Evolutionary conservation across 179 eudicot genomes (phyloP).

Genomic region (Amaranthus tricolor): DNA sequence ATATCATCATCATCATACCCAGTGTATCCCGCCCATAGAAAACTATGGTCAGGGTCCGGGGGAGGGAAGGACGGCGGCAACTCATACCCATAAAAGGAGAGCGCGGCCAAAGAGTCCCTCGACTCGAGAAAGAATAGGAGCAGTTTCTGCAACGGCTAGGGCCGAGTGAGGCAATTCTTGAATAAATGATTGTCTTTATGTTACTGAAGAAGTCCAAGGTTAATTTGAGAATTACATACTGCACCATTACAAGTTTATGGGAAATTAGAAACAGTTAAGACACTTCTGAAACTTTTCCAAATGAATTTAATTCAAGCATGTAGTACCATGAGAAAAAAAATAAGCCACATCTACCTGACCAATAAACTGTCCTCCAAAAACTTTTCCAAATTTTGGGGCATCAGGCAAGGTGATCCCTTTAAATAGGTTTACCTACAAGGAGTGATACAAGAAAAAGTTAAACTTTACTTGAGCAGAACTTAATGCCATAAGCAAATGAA

Average conservation of each 20-base stretch:
- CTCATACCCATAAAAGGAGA: too few species aligned
- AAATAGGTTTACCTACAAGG: conserved; percentile 70
- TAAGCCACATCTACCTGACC: conserved; percentile 63
- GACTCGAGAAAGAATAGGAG: too few species aligned
- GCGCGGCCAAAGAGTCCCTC: too few species aligned
- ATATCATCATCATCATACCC: too few species aligned
- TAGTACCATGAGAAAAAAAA: not conserved
- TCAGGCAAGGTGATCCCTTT: conserved; percentile 84
- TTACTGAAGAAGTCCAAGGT: not conserved
- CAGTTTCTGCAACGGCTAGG: too few species aligned
- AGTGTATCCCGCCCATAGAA: too few species aligned
- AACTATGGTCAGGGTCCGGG: too few species aligned
- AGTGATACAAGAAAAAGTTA: not conserved
- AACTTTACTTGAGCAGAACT: not conserved
- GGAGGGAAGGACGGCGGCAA: too few species aligned
- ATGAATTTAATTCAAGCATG: not conserved
- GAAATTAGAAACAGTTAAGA: not conserved
- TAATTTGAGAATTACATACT: not conserved
- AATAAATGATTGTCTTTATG: too few species aligned
- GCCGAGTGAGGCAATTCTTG: too few species aligned
- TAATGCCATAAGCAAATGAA: not conserved
- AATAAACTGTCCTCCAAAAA: conserved; percentile 93
- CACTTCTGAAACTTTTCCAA: not conserved
- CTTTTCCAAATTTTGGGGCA: conserved; percentile 76
- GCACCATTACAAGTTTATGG: not conserved